Evolutionary conservation across 2,329 filamentous ascomycete genomes (phyloP), one percentile per base, ranked within the genome.

Genomic region (Neodidymelliopsis sp.): DNA sequence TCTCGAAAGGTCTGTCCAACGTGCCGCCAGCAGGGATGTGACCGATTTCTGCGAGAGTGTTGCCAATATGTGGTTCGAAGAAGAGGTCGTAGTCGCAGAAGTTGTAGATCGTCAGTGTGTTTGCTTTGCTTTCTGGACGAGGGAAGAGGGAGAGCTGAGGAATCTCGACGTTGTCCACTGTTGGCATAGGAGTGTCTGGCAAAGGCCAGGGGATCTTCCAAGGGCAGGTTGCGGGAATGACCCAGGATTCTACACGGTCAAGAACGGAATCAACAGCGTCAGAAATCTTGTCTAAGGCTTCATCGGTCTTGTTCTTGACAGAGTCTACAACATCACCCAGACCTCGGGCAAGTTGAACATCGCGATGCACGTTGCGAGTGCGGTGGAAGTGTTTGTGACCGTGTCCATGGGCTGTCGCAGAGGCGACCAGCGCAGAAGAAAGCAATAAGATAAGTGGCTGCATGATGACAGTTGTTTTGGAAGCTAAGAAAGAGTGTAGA

Each of bases 21-120:
- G 24, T 51, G 1, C 20, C 42, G 8, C 54, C 48, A 4, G 52
- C 54, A 1, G 40, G 13, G 12, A 61, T 30, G 19, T 39, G 35
- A 3, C 55, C 50, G 1, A 29, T 19, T 10, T 44, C 51, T 7
- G 34, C 31, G 5, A 31, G 28, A 1, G 20, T 39, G 12, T 39
- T 42, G 12, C 49, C 53, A n/a, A 48, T 23, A 19, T 51, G 37
- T 10, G 56, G 56, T 20, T 49, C 34, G 37, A 54, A 50, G 33
- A 44, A 42, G 18, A 60, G 50, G 12, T 53, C 34, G 34, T 63
- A 61, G 8, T 43, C 25, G 44, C 60, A 63, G 50, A 58, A 63
- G 39, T 60, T 61, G 24, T 54, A 33, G 12, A 61, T 40, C 9
- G 54, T 58, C n/a, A 61, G 36, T 1, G 48, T 53, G 20, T 56